phyloP scores from a whole-genome alignment of 352 stramenopile species.

The Globisporangium abappressorium region DNA sequence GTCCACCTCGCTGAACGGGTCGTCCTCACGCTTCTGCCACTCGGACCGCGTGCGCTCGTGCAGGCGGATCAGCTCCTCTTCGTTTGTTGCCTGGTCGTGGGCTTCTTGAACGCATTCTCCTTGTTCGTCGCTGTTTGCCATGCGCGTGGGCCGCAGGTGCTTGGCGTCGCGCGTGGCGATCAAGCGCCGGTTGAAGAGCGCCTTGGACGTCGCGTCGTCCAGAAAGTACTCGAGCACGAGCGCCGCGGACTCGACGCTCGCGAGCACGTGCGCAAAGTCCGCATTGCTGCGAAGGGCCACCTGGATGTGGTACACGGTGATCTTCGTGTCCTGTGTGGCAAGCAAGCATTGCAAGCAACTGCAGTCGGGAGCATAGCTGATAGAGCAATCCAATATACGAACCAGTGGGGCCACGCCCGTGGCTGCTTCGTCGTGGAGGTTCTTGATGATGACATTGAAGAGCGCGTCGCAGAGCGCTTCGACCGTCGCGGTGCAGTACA shows the following conservation, averaged over 20 bases:
- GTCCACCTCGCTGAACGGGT: conserved; percentile 57
- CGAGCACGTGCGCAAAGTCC: conserved; percentile 36
- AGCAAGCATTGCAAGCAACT: not conserved
- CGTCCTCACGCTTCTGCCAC: conserved; percentile 57
- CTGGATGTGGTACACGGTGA: conserved; percentile 53
- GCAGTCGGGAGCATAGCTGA: not conserved
- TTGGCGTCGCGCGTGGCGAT: conserved; percentile 44
- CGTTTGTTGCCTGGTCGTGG: conserved; percentile 7
- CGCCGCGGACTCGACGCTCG: conserved; percentile 29
- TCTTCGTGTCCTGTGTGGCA: conserved; percentile 36
- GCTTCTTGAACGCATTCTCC: not conserved
- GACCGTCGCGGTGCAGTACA: conserved; percentile 49
- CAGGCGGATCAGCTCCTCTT: conserved; percentile 37
- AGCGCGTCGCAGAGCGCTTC: conserved; percentile 53
- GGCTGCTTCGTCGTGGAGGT: conserved; percentile 31
- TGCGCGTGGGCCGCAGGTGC: conserved; percentile 24
- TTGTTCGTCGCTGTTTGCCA: not conserved
- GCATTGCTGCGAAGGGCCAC: conserved; percentile 43
- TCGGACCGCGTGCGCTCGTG: conserved; percentile 47
- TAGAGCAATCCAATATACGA: too few relatives aligned
- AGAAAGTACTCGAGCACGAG: conserved; percentile 50
- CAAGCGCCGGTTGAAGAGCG: conserved; percentile 38
- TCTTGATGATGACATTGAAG: conserved; percentile 44
- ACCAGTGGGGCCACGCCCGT: conserved; percentile 25
- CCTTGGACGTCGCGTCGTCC: conserved; percentile 42